Evolutionary conservation across 345 rosid species (phyloP).

Genomic region (Brassica napus): DNA sequence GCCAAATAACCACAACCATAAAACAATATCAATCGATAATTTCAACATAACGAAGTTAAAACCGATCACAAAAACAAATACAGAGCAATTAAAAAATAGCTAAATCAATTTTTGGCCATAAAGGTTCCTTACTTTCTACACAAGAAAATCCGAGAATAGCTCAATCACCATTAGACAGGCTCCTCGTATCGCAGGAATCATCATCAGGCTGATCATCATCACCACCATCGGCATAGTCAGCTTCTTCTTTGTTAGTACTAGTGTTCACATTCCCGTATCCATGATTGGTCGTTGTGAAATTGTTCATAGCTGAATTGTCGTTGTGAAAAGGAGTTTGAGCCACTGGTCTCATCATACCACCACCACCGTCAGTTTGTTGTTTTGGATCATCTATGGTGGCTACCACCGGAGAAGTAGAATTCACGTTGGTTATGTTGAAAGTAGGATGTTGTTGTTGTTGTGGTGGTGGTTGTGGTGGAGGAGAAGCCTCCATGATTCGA

Average conservation of each 20-base stretch:
- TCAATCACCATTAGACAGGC: constrained; percentile 49
- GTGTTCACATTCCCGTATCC: constrained; percentile 44
- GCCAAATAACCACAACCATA: constrained; percentile 7
- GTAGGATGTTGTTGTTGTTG: constrained; percentile 30
- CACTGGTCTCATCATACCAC: constrained; percentile 51
- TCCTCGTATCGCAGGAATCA: constrained; percentile 54
- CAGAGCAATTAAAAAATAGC: neutral
- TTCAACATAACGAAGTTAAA: constrained; percentile 24
- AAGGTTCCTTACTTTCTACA: constrained; percentile 29
- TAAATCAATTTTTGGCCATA: neutral
- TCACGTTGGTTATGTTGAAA: constrained; percentile 42
- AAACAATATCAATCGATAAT: constrained; percentile 2
- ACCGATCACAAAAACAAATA: constrained; percentile 7
- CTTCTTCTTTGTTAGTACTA: constrained; percentile 21
- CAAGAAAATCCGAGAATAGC: constrained; percentile 24
- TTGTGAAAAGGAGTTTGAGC: constrained; percentile 39
- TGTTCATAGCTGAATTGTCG: constrained; percentile 45
- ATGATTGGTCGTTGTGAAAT: constrained; percentile 37
- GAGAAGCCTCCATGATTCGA: constrained; percentile 43
- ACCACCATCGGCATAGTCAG: constrained; percentile 39
- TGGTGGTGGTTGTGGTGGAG: constrained; percentile 24
- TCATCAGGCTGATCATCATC: constrained; percentile 58
- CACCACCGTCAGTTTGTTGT: constrained; percentile 25
- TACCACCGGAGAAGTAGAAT: constrained; percentile 42
- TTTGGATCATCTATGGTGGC: constrained; percentile 34